Base-by-base conservation (phyloP, 805 yeast species). In the Wickerhamomyces bovis region DNA sequence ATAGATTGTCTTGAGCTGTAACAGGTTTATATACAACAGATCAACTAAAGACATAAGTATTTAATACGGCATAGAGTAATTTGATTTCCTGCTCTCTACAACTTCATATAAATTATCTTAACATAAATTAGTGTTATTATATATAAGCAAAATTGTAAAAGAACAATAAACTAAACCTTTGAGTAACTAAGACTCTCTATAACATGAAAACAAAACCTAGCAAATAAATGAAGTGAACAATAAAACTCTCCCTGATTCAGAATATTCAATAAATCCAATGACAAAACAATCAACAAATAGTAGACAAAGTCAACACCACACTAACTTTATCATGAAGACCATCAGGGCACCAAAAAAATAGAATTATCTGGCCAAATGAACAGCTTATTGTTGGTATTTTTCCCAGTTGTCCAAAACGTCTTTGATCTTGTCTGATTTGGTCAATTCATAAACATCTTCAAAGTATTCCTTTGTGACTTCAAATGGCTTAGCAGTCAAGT, bases 401-500 rank as follows among this genome's bases (percentile, higher is more conserved):
- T 89, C 97, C 99, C 99, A 94, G 78, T 89, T 89, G 54, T 94
- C 97, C 55, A 94, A 72, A 58, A 94, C 86, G 43, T 78, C 74
- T 75, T 89, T 89, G 66, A 95, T 86, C 78, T 87, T 89, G 45
- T 88, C 95, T 43, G 96, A 86, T 39, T 85, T 83, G 43, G 99
- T 94, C 68, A 94, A 78, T 49, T 83, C 79, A 67, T 92, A 94
- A 45, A 94, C 99, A 60, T 88, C 95, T 75, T 95, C 85, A 76
- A 94, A 94, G 75, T 94, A 94, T 69, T 90, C 98, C 75, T 89
- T 94, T 38, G 98, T 85, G 58, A 94, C 84, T 71, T 85, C 82
- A 68, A 94, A 94, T 58, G 99, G 99, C 73, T 81, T 88, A 53
- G 99, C 99, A 55, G 99, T 95, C 77, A 94, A 80, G 76, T 94